A percentile compares a stretch with the other conserved stretches of the same genome.
phyloP scores from a whole-genome alignment of 2,329 filamentous ascomycete genomes.

The Hirsutella rhossiliensis region DNA sequence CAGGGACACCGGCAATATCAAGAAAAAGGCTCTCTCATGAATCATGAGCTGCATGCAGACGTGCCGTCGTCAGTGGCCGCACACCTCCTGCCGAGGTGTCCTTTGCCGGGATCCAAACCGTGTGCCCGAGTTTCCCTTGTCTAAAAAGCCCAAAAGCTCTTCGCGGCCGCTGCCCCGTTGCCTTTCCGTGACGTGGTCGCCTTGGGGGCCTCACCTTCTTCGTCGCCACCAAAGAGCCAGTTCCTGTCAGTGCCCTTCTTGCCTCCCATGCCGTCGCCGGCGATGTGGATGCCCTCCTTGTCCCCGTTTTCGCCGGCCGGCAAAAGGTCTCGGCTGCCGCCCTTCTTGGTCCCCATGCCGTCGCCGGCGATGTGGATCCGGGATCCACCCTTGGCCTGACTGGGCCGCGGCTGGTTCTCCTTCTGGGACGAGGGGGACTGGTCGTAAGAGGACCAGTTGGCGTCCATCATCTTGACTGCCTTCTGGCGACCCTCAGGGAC shows the following conservation, averaged over 20 bases:
- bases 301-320: constrained; percentile 42
- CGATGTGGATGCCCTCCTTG: constrained; percentile 28
- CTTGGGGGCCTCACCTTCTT: constrained; percentile 16
- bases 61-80: constrained; percentile 12
- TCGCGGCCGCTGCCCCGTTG: constrained; percentile 8
- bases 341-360: constrained; percentile 53
- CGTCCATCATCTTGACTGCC: constrained; percentile 61
- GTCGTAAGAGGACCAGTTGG: constrained; percentile 46
- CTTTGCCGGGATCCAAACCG: constrained; percentile 1
- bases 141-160: constrained; percentile 36
- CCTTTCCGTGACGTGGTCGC: constrained; percentile 19
- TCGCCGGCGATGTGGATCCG: constrained; percentile 40
- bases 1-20: neutral
- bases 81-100: neutral
- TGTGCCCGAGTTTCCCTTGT: constrained; percentile 2
- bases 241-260: constrained; percentile 37
- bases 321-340: constrained; percentile 43
- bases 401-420: constrained; percentile 33
- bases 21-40: constrained; percentile 12
- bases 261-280: constrained; percentile 54
- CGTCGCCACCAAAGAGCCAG: constrained; percentile 48
- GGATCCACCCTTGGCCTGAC: constrained; percentile 30
- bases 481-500: constrained; percentile 51
- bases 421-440: constrained; percentile 40
- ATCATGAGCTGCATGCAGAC: constrained; percentile 21